A percentile compares a stretch with the other conserved stretches of the same genome.
These are phyloP conservation scores for Myochromella boudieri DNA, from an alignment of 768 basidiomycete genomes.

Conservation along the genomic window DNA sequence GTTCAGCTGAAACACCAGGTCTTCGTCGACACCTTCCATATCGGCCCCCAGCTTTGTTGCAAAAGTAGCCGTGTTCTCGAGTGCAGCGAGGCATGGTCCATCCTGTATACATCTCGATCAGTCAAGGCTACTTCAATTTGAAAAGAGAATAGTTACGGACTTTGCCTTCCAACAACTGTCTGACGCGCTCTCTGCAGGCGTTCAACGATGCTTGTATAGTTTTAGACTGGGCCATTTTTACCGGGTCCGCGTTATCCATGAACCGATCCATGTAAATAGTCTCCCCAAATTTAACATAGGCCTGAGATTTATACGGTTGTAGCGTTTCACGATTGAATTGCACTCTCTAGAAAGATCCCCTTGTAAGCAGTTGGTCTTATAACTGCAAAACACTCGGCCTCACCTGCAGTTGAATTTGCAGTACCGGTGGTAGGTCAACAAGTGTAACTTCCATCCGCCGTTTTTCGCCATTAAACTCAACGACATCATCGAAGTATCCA, in stretches of 20 bases:
- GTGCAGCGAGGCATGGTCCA: conserved; percentile 54
- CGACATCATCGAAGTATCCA: conserved; percentile 85
- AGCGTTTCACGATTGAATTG: conserved; percentile 93
- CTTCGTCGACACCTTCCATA: conserved; percentile 57
- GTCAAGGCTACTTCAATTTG: not conserved
- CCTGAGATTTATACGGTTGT: conserved; percentile 94
- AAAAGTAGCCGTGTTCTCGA: conserved; percentile 59
- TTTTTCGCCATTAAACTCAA: conserved; percentile 85
- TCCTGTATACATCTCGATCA: conserved; percentile 39
- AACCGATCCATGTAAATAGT: conserved; percentile 91
- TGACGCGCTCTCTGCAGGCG: conserved; percentile 63
- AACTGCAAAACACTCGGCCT: not conserved
- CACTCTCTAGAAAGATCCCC: conserved; percentile 70
- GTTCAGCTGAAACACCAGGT: conserved; percentile 51
- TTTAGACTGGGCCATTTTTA: conserved; percentile 72
- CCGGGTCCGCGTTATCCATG: conserved; percentile 69
- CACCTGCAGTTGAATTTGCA: conserved; percentile 97
- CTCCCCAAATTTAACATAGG: conserved; percentile 88
- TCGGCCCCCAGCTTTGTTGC: conserved; percentile 44
- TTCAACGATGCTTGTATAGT: conserved; percentile 67
- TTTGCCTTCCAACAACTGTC: conserved; percentile 68
- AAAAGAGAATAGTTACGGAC: conserved; percentile 42
- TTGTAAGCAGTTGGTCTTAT: conserved; percentile 7
- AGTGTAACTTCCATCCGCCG: conserved; percentile 86
- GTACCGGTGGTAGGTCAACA: conserved; percentile 82